Evolutionary conservation across 2,329 filamentous ascomycete genomes (phyloP), one percentile per base, ranked within the genome.

Genomic region (Zalaria sp.): DNA sequence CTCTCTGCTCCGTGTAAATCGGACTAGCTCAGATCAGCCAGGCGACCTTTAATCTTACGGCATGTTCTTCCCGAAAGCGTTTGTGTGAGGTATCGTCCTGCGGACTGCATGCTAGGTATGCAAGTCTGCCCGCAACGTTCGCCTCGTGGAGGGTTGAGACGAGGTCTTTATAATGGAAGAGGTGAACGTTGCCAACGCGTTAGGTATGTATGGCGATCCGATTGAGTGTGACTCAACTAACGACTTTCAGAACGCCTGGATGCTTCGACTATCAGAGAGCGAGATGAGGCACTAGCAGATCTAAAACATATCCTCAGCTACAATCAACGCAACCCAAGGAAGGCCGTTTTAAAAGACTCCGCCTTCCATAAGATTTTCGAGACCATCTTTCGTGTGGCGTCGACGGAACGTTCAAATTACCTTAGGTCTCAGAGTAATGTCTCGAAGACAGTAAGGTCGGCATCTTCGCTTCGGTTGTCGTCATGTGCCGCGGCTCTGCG

Each of bases 361-460:
- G 73, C 74, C n/a, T 93, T 83, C 50, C 81, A 91, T 54, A 73
- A 75, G 45, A 77, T 95, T 35, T 84, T 85, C 51, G 86, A 95
- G 53, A 73, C 76, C 1, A 65, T 96, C 3, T 94, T 95, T 55
- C 71, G 73, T 41, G 80, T 72, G 54, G 73, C 73, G 1, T 58
- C 79, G 11, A 60, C 70, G 9, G 87, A 94, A 51, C 86, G 84
- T 55, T 67, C 77, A 6, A 57, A 62, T 11, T 82, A 75, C 48
- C 70, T 74, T 43, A 72, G 72, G 27, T 45, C 43, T 7, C 27
- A 35, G 25, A 29, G 25, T 8, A 35, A 35, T 4, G 25, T 25
- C 42, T 68, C 69, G 8, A 26, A 70, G 66, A 46, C 71, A 65
- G 43, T 62, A 63, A 40, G 63, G 5, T 47, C 51, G 5, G 48